Conservation (phyloP, 306 rosid species). For the Malus domestica region DNA sequence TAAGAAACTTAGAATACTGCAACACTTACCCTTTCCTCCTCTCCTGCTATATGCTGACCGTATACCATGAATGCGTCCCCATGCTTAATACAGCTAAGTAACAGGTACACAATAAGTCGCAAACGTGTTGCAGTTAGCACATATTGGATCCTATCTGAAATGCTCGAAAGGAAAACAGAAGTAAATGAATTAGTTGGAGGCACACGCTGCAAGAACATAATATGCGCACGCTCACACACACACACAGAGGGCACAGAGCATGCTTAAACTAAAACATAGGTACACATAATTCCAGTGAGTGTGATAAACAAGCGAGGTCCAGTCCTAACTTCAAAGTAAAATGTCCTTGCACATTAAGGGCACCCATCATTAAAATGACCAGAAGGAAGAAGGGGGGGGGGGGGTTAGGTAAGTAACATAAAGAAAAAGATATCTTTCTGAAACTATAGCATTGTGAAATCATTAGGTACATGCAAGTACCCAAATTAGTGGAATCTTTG, state of each 20-base stretch:
- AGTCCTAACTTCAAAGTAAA: neutral
- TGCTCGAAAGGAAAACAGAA: neutral
- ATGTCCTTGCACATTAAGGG: neutral
- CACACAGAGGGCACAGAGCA: neutral
- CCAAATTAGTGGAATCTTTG: neutral
- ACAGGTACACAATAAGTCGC: neutral
- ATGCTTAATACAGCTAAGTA: neutral
- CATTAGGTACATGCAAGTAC: neutral
- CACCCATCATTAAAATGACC: neutral
- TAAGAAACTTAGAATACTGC: neutral
- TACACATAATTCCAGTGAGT: neutral
- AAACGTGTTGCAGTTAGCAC: neutral
- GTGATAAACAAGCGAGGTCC: neutral
- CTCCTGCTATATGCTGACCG: neutral
- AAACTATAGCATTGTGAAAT: neutral
- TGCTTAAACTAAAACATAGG: neutral
- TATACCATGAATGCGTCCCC: neutral
- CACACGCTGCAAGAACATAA: neutral
- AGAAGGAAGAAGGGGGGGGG: too few relatives aligned
- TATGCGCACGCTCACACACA: neutral
- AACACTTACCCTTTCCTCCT: neutral
- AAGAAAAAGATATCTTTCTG: neutral
- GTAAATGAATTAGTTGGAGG: neutral
- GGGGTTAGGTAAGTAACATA: neutral
- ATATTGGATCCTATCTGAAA: constrained; percentile 1